phyloP scores from a whole-genome alignment of 1,284 basidiomycete genomes.

The Phaffia rhodozyma region DNA sequence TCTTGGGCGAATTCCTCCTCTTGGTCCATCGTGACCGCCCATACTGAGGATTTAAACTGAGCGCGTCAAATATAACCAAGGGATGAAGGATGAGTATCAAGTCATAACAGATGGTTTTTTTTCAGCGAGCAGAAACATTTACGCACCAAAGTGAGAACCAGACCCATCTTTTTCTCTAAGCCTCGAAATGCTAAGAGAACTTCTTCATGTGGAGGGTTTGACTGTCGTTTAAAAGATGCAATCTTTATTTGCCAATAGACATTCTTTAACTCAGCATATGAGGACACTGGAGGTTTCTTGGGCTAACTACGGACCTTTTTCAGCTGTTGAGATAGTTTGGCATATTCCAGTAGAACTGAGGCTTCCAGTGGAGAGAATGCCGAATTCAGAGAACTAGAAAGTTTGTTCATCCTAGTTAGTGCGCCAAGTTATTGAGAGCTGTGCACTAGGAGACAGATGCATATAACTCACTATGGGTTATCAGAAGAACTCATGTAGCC shows the following conservation, averaged over 20 bases:
- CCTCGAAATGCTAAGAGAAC: constrained; percentile 67
- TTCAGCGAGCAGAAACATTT: not conserved
- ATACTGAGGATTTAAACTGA: constrained; percentile 91
- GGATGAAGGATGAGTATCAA: constrained; percentile 23
- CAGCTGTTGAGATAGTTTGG: constrained; percentile 56
- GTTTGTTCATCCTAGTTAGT: too few species aligned
- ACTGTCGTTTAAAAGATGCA: not conserved
- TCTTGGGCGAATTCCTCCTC: constrained; percentile 33
- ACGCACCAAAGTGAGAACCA: constrained; percentile 74
- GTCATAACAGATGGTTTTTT: constrained; percentile 16
- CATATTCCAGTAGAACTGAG: constrained; percentile 67
- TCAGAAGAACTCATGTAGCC: too few species aligned
- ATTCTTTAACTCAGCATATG: not conserved
- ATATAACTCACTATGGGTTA: too few species aligned
- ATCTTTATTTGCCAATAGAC: not conserved
- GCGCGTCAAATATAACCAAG: constrained; percentile 12
- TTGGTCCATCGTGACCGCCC: constrained; percentile 78
- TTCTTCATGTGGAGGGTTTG: constrained; percentile 47
- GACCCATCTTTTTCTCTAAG: constrained; percentile 86
- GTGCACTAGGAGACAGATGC: too few species aligned
- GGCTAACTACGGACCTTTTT: constrained; percentile 44
- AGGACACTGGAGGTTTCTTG: not conserved
- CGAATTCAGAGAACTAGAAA: constrained; percentile 39
- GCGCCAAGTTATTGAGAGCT: too few species aligned
- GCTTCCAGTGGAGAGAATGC: constrained; percentile 50